A percentile compares a stretch with the other conserved stretches of the same genome.
These are phyloP conservation scores for Phytophthora palmivora DNA, from an alignment of 352 stramenopile genomes.

Conservation along the genomic window DNA sequence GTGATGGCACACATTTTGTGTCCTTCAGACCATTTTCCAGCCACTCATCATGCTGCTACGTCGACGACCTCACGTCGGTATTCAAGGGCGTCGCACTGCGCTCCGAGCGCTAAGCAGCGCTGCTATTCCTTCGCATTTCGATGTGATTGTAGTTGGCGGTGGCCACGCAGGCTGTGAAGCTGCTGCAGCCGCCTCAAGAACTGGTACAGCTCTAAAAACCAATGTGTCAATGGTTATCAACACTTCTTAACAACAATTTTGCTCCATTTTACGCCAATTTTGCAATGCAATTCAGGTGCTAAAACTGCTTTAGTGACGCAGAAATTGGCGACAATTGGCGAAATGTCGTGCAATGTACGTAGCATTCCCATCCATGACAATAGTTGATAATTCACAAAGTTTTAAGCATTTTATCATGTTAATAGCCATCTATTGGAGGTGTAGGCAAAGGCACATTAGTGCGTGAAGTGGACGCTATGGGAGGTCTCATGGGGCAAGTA, in stretches of 20 bases:
- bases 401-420: constrained; percentile 12
- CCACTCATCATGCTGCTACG: constrained; percentile 37
- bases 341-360: constrained; percentile 98
- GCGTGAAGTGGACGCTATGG: constrained; percentile 97
- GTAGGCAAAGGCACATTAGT: constrained; percentile 99
- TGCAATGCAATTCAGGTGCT: constrained; percentile 68
- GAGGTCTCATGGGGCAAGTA: constrained; percentile 97
- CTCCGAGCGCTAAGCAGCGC: constrained; percentile 25
- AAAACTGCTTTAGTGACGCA: constrained; percentile 96
- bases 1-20: constrained; percentile 2
- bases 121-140: constrained; percentile 33
- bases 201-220: constrained; percentile 36
- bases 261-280: not conserved
- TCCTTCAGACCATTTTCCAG: constrained; percentile 21
- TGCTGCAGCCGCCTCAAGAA: constrained; percentile 55
- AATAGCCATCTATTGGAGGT: constrained; percentile 95
- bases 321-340: constrained; percentile 95
- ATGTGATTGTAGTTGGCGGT: constrained; percentile 69
- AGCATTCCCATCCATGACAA: not conserved
- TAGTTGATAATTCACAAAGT: too few species aligned
- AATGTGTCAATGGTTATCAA: constrained; percentile 1
- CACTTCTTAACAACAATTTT: constrained; percentile 5
- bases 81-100: constrained; percentile 17
- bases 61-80: constrained; percentile 17
- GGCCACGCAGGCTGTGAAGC: constrained; percentile 71